phyloP scores from a whole-genome alignment of 208 protist species.

The Acanthamoeba sp. region DNA sequence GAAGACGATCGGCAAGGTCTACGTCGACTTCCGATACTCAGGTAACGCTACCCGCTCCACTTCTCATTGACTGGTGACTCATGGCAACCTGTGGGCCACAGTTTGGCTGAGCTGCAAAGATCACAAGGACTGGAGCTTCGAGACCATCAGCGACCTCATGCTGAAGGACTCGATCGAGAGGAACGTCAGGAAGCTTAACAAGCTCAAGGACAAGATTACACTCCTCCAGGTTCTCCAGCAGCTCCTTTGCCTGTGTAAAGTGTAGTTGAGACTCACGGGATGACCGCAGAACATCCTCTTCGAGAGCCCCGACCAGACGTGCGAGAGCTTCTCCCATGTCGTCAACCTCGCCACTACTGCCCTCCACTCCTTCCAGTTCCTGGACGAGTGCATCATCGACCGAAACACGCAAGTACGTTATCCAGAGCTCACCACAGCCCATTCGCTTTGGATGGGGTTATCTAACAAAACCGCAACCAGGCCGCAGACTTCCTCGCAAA shows the following conservation, averaged over 20 bases:
- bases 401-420: slow-evolving; percentile 10
- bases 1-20: background rate
- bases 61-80: background rate
- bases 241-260: background rate
- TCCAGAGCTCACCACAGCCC: background rate
- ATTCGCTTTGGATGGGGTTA: no score
- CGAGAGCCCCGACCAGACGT: background rate
- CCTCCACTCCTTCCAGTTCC: slow-evolving; percentile 63
- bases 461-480: background rate
- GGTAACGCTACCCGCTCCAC: background rate
- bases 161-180: slow-evolving; percentile 47
- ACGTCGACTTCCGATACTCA: background rate
- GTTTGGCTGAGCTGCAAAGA: slow-evolving; percentile 65
- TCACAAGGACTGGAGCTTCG: background rate
- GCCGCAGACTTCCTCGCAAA: background rate
- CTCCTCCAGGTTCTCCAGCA: background rate
- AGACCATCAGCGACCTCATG: slow-evolving; percentile 56
- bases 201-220: slow-evolving; percentile 14
- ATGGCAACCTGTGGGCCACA: background rate
- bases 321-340: background rate
- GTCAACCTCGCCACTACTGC: slow-evolving; percentile 51
- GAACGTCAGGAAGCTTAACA: slow-evolving; percentile 4
- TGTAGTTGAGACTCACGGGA: no score
- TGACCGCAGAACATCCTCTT: slow-evolving; percentile 40
- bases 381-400: slow-evolving; percentile 50